Percentiles rank a stretch among this genome's conserved stretches.
These are phyloP conservation scores for Penicillium sp. DNA, from an alignment of 2,329 filamentous ascomycete genomes.

Conservation along the genomic window DNA sequence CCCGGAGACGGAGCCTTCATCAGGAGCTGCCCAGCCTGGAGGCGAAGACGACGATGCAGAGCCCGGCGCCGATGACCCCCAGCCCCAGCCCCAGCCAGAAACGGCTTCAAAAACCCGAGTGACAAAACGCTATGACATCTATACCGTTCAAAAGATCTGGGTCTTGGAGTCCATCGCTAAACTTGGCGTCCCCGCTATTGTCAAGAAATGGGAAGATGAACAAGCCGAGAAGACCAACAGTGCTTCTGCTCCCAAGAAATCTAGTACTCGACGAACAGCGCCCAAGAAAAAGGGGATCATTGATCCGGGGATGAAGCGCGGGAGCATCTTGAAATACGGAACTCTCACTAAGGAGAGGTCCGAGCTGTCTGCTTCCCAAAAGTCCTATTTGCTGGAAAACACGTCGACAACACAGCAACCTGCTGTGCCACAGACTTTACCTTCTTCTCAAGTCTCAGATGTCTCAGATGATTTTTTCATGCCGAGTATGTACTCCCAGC, in stretches of 20 bases:
- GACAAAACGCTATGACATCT: constrained; percentile 61
- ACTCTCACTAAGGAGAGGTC: constrained; percentile 40
- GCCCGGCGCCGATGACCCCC: constrained; percentile 22
- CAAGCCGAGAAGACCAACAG: constrained; percentile 33
- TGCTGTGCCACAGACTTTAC: constrained; percentile 10
- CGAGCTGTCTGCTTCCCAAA: constrained; percentile 30
- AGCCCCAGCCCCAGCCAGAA: constrained; percentile 25
- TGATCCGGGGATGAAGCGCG: constrained; percentile 43
- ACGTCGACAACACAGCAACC: constrained; percentile 22
- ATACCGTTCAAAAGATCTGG: constrained; percentile 67
- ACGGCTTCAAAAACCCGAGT: constrained; percentile 29
- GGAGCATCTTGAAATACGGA: constrained; percentile 45
- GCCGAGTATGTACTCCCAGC: constrained; percentile 21
- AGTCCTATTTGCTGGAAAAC: constrained; percentile 33
- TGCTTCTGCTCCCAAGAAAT: constrained; percentile 29
- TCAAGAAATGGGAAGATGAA: constrained; percentile 64
- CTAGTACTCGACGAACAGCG: constrained; percentile 29
- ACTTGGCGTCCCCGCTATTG: constrained; percentile 64
- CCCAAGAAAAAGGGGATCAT: constrained; percentile 41
- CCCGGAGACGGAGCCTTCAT: constrained; percentile 26
- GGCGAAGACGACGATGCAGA: constrained; percentile 37
- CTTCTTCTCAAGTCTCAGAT: constrained; percentile 10
- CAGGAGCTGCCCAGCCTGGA: constrained; percentile 24
- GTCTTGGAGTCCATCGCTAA: constrained; percentile 65
- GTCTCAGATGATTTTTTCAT: constrained; percentile 13